A percentile compares a stretch with the other conserved stretches of the same genome.
These are phyloP conservation scores for Fusarium albidum DNA, from an alignment of 2,329 filamentous ascomycete species.

Conservation along the genomic window DNA sequence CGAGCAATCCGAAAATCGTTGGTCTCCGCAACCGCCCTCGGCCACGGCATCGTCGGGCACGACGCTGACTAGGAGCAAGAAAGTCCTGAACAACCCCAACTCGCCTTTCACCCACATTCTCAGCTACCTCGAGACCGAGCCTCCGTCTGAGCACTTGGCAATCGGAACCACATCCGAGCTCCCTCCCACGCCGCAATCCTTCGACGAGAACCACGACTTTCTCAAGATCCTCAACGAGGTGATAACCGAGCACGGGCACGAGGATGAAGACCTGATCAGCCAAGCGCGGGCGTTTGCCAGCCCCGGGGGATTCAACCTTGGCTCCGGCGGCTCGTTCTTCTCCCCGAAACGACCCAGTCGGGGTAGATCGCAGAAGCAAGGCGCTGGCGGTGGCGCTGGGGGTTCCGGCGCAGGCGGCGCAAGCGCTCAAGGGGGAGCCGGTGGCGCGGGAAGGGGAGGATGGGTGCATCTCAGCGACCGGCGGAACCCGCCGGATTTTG, in stretches of 20 bases:
- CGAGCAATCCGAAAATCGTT: conserved; percentile 63
- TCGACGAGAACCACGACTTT: conserved; percentile 67
- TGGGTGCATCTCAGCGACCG: conserved; percentile 72
- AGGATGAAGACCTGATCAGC: conserved; percentile 62
- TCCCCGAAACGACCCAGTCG: conserved; percentile 50
- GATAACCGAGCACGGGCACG: conserved; percentile 60
- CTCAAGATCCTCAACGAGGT: conserved; percentile 66
- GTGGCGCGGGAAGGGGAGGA: conserved; percentile 67
- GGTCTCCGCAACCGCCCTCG: conserved; percentile 37
- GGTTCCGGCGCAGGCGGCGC: conserved; percentile 62
- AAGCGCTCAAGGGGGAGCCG: conserved; percentile 68
- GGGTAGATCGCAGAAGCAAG: conserved; percentile 44
- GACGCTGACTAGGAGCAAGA: conserved; percentile 51
- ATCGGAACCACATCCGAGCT: conserved; percentile 66
- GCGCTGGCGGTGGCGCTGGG: conserved; percentile 51
- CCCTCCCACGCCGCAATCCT: conserved; percentile 69
- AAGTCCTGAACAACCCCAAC: conserved; percentile 62
- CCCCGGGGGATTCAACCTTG: conserved; percentile 61
- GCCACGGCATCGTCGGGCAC: not conserved
- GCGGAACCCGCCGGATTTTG: conserved; percentile 71
- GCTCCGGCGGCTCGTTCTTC: conserved; percentile 61
- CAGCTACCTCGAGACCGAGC: conserved; percentile 65
- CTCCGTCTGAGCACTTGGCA: conserved; percentile 61
- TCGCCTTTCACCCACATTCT: conserved; percentile 60
- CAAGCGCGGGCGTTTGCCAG: conserved; percentile 69